Percentiles rank a stretch among this genome's conserved stretches.
These are phyloP conservation scores for Neurospora cerealis DNA, from an alignment of 495 filamentous ascomycete species.

Conservation along the genomic window DNA sequence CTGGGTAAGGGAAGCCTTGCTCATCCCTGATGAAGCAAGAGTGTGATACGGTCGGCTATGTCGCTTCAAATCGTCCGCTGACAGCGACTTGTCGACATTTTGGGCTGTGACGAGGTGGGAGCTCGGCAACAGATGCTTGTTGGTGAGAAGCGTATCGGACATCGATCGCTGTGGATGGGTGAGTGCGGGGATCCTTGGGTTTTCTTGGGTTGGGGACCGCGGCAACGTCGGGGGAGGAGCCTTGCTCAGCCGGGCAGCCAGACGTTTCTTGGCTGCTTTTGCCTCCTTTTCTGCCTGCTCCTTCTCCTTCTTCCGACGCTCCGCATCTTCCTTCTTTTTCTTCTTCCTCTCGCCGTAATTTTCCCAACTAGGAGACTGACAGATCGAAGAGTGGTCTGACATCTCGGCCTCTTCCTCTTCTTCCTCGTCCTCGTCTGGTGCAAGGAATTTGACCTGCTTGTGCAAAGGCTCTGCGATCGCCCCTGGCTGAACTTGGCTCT, in stretches of 20 bases:
- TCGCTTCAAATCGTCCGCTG: conserved; percentile 13
- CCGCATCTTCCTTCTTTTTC: conserved; percentile 37
- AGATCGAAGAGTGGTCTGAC: conserved; percentile 44
- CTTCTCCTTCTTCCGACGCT: conserved; percentile 32
- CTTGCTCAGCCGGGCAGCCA: conserved; percentile 25
- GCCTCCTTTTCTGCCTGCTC: conserved; percentile 28
- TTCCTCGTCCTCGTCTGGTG: conserved; percentile 23
- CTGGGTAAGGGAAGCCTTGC: neutral
- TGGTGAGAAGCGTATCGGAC: conserved; percentile 22
- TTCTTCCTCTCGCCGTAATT: conserved; percentile 38
- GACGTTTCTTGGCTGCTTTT: conserved; percentile 21
- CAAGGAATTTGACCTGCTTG: conserved; percentile 34
- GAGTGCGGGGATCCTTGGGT: neutral
- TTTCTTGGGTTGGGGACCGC: conserved; percentile 9
- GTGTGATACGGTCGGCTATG: conserved; percentile 15
- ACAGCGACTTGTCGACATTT: conserved; percentile 7
- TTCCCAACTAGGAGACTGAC: conserved; percentile 48
- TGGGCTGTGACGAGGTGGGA: conserved; percentile 1
- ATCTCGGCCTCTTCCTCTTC: conserved; percentile 22
- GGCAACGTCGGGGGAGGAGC: conserved; percentile 13
- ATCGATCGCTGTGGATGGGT: conserved; percentile 17
- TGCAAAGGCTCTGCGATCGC: conserved; percentile 11
- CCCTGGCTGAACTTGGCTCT: conserved; percentile 3
- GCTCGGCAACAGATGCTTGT: conserved; percentile 1
- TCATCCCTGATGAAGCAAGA: conserved; percentile 1